Conservation (phyloP, 495 filamentous ascomycete genomes). For the Cairneyella variabilis region DNA sequence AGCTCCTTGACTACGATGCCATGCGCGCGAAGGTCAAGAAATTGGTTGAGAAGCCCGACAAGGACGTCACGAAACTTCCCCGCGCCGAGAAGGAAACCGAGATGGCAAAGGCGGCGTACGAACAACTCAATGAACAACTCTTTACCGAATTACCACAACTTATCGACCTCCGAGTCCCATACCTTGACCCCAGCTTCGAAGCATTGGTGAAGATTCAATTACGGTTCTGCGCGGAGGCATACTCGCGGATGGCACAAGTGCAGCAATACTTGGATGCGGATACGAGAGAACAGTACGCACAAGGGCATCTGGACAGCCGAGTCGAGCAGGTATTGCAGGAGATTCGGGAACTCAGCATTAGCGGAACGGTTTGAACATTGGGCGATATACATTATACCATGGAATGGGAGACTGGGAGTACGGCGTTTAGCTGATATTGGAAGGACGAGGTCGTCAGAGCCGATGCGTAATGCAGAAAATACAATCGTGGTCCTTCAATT, state of each 20-base stretch:
- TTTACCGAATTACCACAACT: slow-evolving; percentile 92
- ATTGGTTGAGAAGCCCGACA: slow-evolving; percentile 96
- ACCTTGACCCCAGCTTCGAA: slow-evolving; percentile 94
- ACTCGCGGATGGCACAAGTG: slow-evolving; percentile 95
- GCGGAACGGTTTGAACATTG: slow-evolving; percentile 46
- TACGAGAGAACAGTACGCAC: slow-evolving; percentile 92
- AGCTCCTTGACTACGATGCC: slow-evolving; percentile 95
- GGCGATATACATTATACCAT: background rate
- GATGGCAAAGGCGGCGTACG: slow-evolving; percentile 88
- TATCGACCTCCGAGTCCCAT: slow-evolving; percentile 94
- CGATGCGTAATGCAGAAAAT: too few species aligned
- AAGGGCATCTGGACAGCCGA: slow-evolving; percentile 83
- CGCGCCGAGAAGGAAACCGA: slow-evolving; percentile 92
- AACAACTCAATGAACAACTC: slow-evolving; percentile 92
- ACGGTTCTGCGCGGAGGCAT: slow-evolving; percentile 95
- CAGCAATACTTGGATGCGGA: slow-evolving; percentile 98
- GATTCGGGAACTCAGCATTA: slow-evolving; percentile 94
- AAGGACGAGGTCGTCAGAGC: background rate
- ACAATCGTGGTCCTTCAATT: too few species aligned
- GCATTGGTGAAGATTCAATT: slow-evolving; percentile 98
- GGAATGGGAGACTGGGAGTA: too few species aligned
- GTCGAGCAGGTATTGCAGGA: slow-evolving; percentile 97
- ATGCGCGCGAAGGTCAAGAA: slow-evolving; percentile 95
- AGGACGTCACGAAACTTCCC: slow-evolving; percentile 92
- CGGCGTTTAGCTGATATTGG: slow-evolving; percentile 14